Conservation (phyloP, 306 rosid species). For the Macrotyloma uniflorum region DNA sequence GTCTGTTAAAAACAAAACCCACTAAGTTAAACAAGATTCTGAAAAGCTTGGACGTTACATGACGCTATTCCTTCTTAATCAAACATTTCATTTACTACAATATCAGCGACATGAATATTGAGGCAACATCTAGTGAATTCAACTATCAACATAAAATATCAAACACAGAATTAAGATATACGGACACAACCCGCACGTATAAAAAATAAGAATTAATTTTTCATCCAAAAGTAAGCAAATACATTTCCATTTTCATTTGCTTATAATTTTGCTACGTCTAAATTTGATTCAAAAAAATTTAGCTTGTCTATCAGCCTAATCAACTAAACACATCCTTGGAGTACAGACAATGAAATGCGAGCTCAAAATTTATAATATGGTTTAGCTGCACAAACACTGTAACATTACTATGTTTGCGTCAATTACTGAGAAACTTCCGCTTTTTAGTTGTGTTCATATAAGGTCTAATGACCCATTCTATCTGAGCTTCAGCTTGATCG, state of each 20-base stretch:
- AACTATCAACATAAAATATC: too few species aligned
- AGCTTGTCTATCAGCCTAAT: not conserved
- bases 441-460: conserved; percentile 82
- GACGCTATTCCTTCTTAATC: too few species aligned
- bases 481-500: conserved; percentile 81
- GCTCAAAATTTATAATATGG: not conserved
- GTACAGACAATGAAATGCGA: not conserved
- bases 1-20: too few species aligned
- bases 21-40: too few species aligned
- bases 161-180: too few species aligned
- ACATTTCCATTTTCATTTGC: conserved; percentile 3
- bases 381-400: not conserved
- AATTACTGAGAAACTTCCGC: conserved; percentile 62
- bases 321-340: not conserved
- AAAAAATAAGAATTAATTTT: not conserved
- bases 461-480: conserved; percentile 81
- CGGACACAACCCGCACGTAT: too few species aligned
- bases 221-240: not conserved
- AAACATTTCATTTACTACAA: too few species aligned
- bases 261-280: not conserved
- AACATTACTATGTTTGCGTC: conserved; percentile 25
- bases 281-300: conserved; percentile 4
- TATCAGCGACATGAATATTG: too few species aligned
- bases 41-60: too few species aligned
- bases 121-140: too few species aligned